Conservation (phyloP, 1,284 basidiomycete genomes). For the Cryptococcus sp. region DNA sequence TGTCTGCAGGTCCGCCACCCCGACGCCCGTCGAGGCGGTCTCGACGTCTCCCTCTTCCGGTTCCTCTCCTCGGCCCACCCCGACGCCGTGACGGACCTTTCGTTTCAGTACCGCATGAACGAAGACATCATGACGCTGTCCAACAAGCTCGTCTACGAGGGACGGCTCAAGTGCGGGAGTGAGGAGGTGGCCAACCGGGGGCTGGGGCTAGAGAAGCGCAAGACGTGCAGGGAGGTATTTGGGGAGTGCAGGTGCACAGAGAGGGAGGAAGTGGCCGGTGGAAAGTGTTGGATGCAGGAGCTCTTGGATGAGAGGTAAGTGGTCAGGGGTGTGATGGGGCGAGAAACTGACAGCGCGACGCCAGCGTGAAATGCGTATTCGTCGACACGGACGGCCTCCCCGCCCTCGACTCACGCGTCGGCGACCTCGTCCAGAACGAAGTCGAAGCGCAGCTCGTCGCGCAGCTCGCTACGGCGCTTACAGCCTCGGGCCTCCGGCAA, state of each 20-base stretch:
- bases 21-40: constrained; percentile 74
- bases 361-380: constrained; percentile 78
- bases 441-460: constrained; percentile 62
- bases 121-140: constrained; percentile 91
- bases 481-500: constrained; percentile 62
- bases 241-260: constrained; percentile 43
- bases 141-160: constrained; percentile 81
- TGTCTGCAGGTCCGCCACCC: constrained; percentile 67
- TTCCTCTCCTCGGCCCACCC: constrained; percentile 82
- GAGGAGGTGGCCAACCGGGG: constrained; percentile 62
- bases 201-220: constrained; percentile 57
- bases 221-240: constrained; percentile 40
- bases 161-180: constrained; percentile 74
- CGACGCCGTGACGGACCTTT: constrained; percentile 73
- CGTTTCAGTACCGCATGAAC: constrained; percentile 94
- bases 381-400: constrained; percentile 84
- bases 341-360: neutral
- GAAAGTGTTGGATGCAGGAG: constrained; percentile 66
- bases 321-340: neutral
- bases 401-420: constrained; percentile 72
- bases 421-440: constrained; percentile 84
- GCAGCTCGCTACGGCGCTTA: constrained; percentile 63
- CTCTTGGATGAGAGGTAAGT: constrained; percentile 64
- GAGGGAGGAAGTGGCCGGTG: constrained; percentile 45
- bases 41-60: constrained; percentile 87